Conservation (phyloP, 805 yeast genomes). For the Isabelozyma pseudorhagii region DNA sequence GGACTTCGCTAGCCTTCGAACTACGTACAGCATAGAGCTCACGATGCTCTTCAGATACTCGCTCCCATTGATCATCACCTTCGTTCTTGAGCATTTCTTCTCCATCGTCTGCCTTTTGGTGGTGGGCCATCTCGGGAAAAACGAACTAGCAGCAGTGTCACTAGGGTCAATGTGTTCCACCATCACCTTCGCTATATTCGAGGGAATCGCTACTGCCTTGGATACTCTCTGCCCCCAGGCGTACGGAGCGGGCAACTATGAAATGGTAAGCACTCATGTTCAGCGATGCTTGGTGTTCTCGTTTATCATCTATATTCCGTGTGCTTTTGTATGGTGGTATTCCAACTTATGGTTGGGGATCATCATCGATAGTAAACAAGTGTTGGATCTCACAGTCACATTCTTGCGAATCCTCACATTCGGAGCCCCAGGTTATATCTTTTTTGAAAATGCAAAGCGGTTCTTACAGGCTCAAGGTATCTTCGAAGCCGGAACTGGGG, state of each 20-base stretch:
- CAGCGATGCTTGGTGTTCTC: conserved; percentile 38
- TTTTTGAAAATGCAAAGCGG: conserved; percentile 39
- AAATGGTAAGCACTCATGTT: conserved; percentile 33
- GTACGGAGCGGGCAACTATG: conserved; percentile 41
- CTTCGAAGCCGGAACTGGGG: conserved; percentile 46
- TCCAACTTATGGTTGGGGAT: conserved; percentile 22
- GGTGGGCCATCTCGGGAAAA: conserved; percentile 44
- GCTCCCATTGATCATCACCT: conserved; percentile 39
- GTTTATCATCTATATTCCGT: conserved; percentile 33
- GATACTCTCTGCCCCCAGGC: conserved; percentile 47
- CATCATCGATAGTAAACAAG: conserved; percentile 32
- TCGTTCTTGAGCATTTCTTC: conserved; percentile 42
- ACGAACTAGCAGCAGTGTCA: conserved; percentile 45
- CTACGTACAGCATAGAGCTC: conserved; percentile 24
- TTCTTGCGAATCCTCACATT: conserved; percentile 32
- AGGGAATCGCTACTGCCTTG: conserved; percentile 45
- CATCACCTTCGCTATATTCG: conserved; percentile 42
- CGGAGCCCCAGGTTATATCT: conserved; percentile 44
- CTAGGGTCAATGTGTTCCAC: conserved; percentile 44
- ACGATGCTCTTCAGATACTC: conserved; percentile 28
- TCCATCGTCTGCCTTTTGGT: conserved; percentile 41
- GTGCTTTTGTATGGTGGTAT: conserved; percentile 41
- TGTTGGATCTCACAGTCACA: conserved; percentile 28
- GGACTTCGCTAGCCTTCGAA: conserved; percentile 30
- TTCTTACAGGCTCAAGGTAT: conserved; percentile 46